These are phyloP conservation scores for Elsinoe necatrix DNA, from an alignment of 2,329 filamentous ascomycete species.

Conservation along the genomic window DNA sequence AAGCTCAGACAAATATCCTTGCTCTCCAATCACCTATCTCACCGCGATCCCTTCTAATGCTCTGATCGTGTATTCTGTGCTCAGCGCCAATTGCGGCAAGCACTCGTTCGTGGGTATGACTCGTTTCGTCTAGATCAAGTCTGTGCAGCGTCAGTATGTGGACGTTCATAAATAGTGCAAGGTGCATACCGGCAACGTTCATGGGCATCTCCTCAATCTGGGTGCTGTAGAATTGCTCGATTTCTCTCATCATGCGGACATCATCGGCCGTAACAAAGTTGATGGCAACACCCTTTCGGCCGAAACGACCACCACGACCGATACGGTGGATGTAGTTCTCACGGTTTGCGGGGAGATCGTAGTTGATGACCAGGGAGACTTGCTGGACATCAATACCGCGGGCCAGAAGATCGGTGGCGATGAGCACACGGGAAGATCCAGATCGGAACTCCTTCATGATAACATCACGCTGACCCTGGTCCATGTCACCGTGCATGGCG, in stretches of 20 bases:
- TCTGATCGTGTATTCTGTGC: slow-evolving; percentile 11
- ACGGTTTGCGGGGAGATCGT: slow-evolving; percentile 95
- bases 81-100: neutral
- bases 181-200: slow-evolving; percentile 59
- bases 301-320: slow-evolving; percentile 98
- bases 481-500: slow-evolving; percentile 99
- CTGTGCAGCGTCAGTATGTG: slow-evolving; percentile 20
- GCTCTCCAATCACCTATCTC: slow-evolving; percentile 10
- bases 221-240: slow-evolving; percentile 99
- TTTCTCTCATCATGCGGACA: slow-evolving; percentile 99
- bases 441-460: slow-evolving; percentile 99
- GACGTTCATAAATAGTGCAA: slow-evolving; percentile 7
- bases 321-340: slow-evolving; percentile 99
- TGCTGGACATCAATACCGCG: slow-evolving; percentile 99
- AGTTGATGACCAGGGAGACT: slow-evolving; percentile 99
- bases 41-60: slow-evolving; percentile 17
- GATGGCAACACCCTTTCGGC: slow-evolving; percentile 99
- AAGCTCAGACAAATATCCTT: slow-evolving; percentile 16
- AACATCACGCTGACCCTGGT: slow-evolving; percentile 91
- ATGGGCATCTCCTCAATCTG: slow-evolving; percentile 99
- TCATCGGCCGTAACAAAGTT: slow-evolving; percentile 99
- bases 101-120: slow-evolving; percentile 14
- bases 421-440: slow-evolving; percentile 95
- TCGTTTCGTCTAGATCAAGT: slow-evolving; percentile 32
- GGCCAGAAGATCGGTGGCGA: slow-evolving; percentile 93